Percentiles rank a stretch among this genome's conserved stretches.
These are phyloP conservation scores for Vitis hybrid DNA, from an alignment of 177 flowering plant genomes.

Conservation along the genomic window DNA sequence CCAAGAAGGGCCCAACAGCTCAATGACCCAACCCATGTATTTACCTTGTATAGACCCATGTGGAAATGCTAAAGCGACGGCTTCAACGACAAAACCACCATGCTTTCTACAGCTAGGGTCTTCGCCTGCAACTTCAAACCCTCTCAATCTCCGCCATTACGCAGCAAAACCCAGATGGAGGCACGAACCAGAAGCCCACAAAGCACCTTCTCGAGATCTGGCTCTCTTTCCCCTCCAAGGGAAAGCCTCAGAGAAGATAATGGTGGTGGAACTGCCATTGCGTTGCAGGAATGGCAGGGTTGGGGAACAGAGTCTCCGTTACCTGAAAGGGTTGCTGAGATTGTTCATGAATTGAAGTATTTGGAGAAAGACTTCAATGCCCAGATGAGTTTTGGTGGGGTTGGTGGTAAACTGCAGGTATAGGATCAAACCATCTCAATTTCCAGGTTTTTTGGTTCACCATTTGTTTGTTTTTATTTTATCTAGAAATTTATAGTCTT, in stretches of 20 bases:
- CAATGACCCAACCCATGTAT: background rate
- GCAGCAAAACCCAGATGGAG: conserved; percentile 28
- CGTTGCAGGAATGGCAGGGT: conserved; percentile 76
- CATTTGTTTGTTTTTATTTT: too few relatives aligned
- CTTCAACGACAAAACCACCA: background rate
- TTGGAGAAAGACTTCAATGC: conserved; percentile 57
- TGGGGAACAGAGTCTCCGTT: conserved; percentile 83
- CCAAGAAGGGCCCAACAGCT: too few relatives aligned
- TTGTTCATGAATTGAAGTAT: conserved; percentile 59
- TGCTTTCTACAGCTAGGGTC: conserved; percentile 28
- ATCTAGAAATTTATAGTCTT: too few relatives aligned
- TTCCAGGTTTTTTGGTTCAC: too few relatives aligned
- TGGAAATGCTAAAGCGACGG: background rate
- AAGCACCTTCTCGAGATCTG: conserved; percentile 13
- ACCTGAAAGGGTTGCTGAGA: conserved; percentile 57
- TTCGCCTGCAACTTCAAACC: conserved; percentile 18
- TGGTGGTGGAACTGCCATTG: conserved; percentile 26
- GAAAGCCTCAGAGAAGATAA: conserved; percentile 23
- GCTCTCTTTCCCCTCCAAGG: conserved; percentile 31
- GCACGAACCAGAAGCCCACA: conserved; percentile 19
- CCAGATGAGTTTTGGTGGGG: conserved; percentile 73
- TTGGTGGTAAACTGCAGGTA: conserved; percentile 74
- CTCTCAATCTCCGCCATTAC: conserved; percentile 14
- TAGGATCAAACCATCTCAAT: too few relatives aligned
- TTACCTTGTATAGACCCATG: background rate